These are phyloP conservation scores for Dalechampia spathulata DNA, from an alignment of 441 rosid genomes.

Conservation along the genomic window DNA sequence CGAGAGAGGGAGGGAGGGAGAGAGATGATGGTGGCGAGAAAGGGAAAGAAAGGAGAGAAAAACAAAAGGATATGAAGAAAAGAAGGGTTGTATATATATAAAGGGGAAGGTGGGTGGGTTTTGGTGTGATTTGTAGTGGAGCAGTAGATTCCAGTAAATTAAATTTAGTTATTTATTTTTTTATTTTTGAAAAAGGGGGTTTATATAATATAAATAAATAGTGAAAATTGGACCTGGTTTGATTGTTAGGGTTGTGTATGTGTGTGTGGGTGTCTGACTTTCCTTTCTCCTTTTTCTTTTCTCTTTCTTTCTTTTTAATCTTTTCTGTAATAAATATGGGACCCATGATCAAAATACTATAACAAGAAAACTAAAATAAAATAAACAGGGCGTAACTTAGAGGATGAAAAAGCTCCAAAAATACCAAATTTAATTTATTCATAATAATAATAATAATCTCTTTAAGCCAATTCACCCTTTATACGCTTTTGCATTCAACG, in stretches of 20 bases:
- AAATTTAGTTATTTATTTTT: constrained; percentile 1
- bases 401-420: too few relatives aligned
- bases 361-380: too few relatives aligned
- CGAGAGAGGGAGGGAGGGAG: not conserved
- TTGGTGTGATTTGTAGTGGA: constrained; percentile 8
- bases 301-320: too few relatives aligned
- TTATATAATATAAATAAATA: not conserved
- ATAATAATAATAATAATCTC: not conserved
- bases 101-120: not conserved
- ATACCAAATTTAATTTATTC: too few relatives aligned
- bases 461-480: not conserved
- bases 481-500: too few relatives aligned
- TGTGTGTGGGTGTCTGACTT: too few relatives aligned
- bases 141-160: constrained; percentile 32
- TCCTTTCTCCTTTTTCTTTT: too few relatives aligned
- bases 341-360: too few relatives aligned
- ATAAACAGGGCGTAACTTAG: too few relatives aligned
- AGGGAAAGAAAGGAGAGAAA: not conserved
- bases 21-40: not conserved
- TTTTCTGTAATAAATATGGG: too few relatives aligned
- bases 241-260: too few relatives aligned
- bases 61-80: constrained; percentile 10
- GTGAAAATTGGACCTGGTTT: too few relatives aligned
- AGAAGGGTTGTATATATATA: constrained; percentile 18
- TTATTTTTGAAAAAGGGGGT: not conserved